Conservation (phyloP, 805 yeast species). For the Komagataella ulmi region DNA sequence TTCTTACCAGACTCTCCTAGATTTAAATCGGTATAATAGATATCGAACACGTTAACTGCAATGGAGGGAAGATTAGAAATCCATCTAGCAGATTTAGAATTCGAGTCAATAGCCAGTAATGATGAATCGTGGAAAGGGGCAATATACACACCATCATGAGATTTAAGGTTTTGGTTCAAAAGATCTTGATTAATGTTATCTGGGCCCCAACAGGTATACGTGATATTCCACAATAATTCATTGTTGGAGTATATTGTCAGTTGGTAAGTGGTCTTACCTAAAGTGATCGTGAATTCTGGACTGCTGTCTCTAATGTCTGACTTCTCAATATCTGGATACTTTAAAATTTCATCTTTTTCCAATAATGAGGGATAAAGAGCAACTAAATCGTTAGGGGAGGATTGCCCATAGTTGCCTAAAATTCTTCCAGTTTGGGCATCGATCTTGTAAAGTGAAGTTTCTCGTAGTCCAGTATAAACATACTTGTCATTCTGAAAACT, state of each 20-base stretch:
- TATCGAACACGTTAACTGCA: conserved; percentile 71
- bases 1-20: conserved; percentile 4
- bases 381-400: conserved; percentile 2
- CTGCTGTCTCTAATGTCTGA: not conserved
- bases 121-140: conserved; percentile 79
- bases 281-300: conserved; percentile 24
- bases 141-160: conserved; percentile 64
- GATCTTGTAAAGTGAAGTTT: conserved; percentile 62
- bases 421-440: conserved; percentile 67
- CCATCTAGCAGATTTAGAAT: conserved; percentile 70
- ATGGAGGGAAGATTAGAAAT: conserved; percentile 57
- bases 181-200: conserved; percentile 60
- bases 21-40: conserved; percentile 23
- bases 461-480: conserved; percentile 76
- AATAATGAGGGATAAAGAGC: not conserved
- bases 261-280: conserved; percentile 66
- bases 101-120: conserved; percentile 58
- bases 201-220: conserved; percentile 85
- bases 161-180: conserved; percentile 32
- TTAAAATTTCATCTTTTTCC: not conserved
- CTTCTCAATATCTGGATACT: not conserved
- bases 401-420: conserved; percentile 44
- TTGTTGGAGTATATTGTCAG: conserved; percentile 64
- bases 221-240: conserved; percentile 70
- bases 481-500: conserved; percentile 64